Conservation (phyloP, 2,329 filamentous ascomycete species). For the Coniella vitis region DNA sequence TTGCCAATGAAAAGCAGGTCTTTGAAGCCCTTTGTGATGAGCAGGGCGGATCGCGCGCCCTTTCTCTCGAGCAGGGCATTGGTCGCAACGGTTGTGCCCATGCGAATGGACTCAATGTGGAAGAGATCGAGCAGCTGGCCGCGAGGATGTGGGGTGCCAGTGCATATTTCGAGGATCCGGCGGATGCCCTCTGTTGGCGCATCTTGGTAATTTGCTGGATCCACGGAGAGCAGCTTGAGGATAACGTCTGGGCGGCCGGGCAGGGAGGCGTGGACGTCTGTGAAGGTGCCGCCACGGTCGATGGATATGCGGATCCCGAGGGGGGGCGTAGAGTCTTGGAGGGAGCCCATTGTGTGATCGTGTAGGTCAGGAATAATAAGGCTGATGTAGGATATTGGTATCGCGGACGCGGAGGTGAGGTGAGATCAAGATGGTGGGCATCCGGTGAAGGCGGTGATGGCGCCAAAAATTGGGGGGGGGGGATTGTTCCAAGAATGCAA, state of each 20-base stretch:
- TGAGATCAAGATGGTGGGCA: too few relatives aligned
- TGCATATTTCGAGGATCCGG: slow-evolving; percentile 34
- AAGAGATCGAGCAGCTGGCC: slow-evolving; percentile 7
- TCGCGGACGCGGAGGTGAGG: background rate
- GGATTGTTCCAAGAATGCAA: too few relatives aligned
- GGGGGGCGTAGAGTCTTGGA: background rate
- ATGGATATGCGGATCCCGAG: slow-evolving; percentile 15
- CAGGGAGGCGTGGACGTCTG: slow-evolving; percentile 57
- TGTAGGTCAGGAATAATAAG: background rate
- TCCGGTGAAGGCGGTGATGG: too few relatives aligned
- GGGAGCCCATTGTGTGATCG: slow-evolving; percentile 4
- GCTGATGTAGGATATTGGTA: too few relatives aligned
- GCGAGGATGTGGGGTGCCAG: slow-evolving; percentile 29
- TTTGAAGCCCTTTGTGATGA: slow-evolving; percentile 22
- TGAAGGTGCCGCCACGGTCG: slow-evolving; percentile 59
- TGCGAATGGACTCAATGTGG: slow-evolving; percentile 11
- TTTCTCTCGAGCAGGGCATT: slow-evolving; percentile 16
- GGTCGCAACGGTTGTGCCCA: slow-evolving; percentile 15
- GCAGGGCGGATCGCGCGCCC: slow-evolving; percentile 13
- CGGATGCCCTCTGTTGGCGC: slow-evolving; percentile 60
- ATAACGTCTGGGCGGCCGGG: slow-evolving; percentile 56
- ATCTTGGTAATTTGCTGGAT: slow-evolving; percentile 61
- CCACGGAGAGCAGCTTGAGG: slow-evolving; percentile 63
- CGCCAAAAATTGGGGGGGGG: too few relatives aligned
- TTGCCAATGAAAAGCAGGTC: slow-evolving; percentile 25